Base-by-base conservation (phyloP, 208 protist genomes). In the Acanthamoeba healyi region DNA sequence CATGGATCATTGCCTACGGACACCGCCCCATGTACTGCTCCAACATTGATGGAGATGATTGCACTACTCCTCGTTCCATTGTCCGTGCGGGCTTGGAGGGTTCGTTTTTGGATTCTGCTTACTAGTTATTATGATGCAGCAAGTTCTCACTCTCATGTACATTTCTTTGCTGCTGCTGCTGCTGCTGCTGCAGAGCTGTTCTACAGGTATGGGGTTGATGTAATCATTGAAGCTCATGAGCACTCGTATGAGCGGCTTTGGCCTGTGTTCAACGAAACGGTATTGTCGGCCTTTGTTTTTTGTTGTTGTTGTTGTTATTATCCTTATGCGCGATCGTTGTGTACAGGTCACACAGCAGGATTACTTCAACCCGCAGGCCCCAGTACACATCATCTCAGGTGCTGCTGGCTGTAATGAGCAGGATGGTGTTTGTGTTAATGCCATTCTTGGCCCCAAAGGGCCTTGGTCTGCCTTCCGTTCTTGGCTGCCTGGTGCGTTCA, bases 11-110 rank as follows among this genome's bases (percentile, higher is more conserved):
- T 79, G 61, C 40, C 17, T 93, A 79, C 32, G 87, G 63, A 22
- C 87, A 93, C 38, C 87, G 65, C 38, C 87, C 87, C 44, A 93
- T 93, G 87, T 93, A 93, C 61, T 93, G 87, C 49, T 79, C 58
- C 32, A 93, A 93, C 61, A 72, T 72, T 29, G 63, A 72, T 38
- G 63, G 63, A 29, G 63, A 72, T 29, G 63, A 72, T 38, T 72
- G 63, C 63, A 72, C 63, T 10, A 72, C 63, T 29, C 63, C 63
- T 38, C 63, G 63, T 6, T 72, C 63, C 4, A 82, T 82, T 51
- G 72, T 82, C 17, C 34, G 72, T 15, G 72, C 72, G 5, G 72
- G 72, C 1, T 51, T 82, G 72, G 72, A 82, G 38, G 72, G 72
- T 82, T 49, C 51, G 51, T n/a, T n/a, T n/a, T n/a, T n/a, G n/a